Percentiles rank a stretch among this genome's conserved stretches.
Evolutionary conservation across 805 yeast species (phyloP).

Genomic region (Soucietia sequanensis): DNA sequence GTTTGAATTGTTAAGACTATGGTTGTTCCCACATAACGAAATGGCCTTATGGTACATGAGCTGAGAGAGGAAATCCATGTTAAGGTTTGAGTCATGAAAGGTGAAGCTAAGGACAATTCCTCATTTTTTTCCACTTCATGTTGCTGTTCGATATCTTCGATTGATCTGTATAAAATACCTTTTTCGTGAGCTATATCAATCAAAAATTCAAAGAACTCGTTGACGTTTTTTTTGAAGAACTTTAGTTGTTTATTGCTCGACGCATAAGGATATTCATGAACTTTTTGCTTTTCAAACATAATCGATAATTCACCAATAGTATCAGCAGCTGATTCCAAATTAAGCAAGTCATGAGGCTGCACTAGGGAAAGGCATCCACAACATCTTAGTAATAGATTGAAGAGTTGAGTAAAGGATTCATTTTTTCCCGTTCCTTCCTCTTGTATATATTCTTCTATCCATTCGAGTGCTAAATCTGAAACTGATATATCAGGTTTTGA

Average conservation of each 20-base stretch:
- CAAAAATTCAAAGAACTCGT: constrained; percentile 54
- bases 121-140: constrained; percentile 10
- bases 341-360: constrained; percentile 72
- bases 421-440: constrained; percentile 29
- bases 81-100: constrained; percentile 53
- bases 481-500: constrained; percentile 29
- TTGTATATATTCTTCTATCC: constrained; percentile 32
- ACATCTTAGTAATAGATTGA: constrained; percentile 67
- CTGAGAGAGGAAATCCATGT: constrained; percentile 79
- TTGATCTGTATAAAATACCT: constrained; percentile 50
- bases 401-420: constrained; percentile 55
- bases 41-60: constrained; percentile 64
- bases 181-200: constrained; percentile 57
- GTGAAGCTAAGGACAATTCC: constrained; percentile 27
- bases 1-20: constrained; percentile 61
- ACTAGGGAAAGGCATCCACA: constrained; percentile 71
- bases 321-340: constrained; percentile 65
- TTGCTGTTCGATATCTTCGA: constrained; percentile 19
- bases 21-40: constrained; percentile 66
- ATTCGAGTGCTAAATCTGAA: constrained; percentile 37
- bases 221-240: constrained; percentile 53
- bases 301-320: constrained; percentile 73
- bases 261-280: constrained; percentile 68
- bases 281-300: constrained; percentile 55
- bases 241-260: constrained; percentile 48